phyloP scores from a whole-genome alignment of 306 rosid genomes.

The Sesbania bispinosa region DNA sequence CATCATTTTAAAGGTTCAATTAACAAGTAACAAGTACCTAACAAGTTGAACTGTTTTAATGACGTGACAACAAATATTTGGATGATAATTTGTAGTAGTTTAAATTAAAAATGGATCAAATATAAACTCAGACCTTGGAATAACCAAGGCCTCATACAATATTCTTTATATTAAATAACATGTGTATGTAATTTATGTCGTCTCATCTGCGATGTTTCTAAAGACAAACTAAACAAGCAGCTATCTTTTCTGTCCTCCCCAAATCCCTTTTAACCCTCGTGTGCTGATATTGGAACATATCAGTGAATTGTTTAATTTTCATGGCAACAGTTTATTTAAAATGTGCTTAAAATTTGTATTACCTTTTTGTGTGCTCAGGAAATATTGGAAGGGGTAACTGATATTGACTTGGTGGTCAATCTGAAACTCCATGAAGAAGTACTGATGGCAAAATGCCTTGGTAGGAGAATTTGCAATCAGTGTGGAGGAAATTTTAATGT shows the following conservation, averaged over 20 bases:
- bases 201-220: slow-evolving; percentile 12
- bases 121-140: not conserved
- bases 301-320: not conserved
- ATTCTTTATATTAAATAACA: not conserved
- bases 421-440: slow-evolving; percentile 82
- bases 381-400: slow-evolving; percentile 74
- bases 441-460: slow-evolving; percentile 86
- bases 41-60: not conserved
- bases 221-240: not conserved
- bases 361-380: slow-evolving; percentile 47
- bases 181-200: not conserved
- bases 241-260: not conserved
- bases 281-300: not conserved
- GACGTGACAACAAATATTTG: not conserved
- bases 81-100: not conserved
- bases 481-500: slow-evolving; percentile 85
- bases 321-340: not conserved
- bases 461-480: slow-evolving; percentile 82
- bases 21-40: too few relatives aligned
- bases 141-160: not conserved
- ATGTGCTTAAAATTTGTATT: slow-evolving; percentile 7
- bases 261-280: not conserved
- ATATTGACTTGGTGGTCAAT: slow-evolving; percentile 89
- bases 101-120: not conserved
- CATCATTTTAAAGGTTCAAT: too few relatives aligned